phyloP scores from a whole-genome alignment of 345 rosid species.

The Eucalyptus sp. region DNA sequence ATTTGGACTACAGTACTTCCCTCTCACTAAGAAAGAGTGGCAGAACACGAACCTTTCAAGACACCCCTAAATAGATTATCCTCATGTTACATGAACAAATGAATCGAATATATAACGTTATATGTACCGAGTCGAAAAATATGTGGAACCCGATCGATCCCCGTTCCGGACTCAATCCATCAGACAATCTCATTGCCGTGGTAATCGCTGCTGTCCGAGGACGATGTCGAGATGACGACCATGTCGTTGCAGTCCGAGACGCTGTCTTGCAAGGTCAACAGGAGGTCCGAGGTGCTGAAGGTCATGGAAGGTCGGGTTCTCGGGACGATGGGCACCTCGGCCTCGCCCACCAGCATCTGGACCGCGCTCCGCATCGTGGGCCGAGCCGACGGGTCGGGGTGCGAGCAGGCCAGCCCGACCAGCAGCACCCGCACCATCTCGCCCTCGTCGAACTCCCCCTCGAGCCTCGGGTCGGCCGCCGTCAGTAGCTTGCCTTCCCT shows the following conservation, averaged over 20 bases:
- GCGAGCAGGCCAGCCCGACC: constrained; percentile 88
- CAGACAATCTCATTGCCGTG: constrained; percentile 15
- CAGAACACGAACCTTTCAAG: not conserved
- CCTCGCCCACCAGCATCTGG: constrained; percentile 85
- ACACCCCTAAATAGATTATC: not conserved
- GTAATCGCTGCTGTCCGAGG: not conserved
- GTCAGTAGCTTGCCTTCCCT: constrained; percentile 56
- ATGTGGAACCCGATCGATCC: not conserved
- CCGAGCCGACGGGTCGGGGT: constrained; percentile 80
- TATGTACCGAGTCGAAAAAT: not conserved
- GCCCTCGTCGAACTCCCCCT: constrained; percentile 35
- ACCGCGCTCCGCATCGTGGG: constrained; percentile 82
- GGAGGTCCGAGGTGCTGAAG: constrained; percentile 73
- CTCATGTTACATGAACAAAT: constrained; percentile 5
- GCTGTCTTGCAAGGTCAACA: constrained; percentile 78
- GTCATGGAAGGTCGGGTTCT: constrained; percentile 73
- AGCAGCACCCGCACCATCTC: constrained; percentile 59
- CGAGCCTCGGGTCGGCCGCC: constrained; percentile 70
- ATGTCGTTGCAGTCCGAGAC: constrained; percentile 73
- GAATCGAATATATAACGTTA: not conserved
- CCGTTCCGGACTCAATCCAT: not conserved
- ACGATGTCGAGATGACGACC: constrained; percentile 42
- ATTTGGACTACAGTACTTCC: not conserved
- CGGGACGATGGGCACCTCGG: constrained; percentile 79
- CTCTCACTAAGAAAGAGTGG: not conserved